Evolutionary conservation across 2,329 filamentous ascomycete genomes (phyloP), one percentile per base, ranked within the genome.

Genomic region (Botrytis deweyae): DNA sequence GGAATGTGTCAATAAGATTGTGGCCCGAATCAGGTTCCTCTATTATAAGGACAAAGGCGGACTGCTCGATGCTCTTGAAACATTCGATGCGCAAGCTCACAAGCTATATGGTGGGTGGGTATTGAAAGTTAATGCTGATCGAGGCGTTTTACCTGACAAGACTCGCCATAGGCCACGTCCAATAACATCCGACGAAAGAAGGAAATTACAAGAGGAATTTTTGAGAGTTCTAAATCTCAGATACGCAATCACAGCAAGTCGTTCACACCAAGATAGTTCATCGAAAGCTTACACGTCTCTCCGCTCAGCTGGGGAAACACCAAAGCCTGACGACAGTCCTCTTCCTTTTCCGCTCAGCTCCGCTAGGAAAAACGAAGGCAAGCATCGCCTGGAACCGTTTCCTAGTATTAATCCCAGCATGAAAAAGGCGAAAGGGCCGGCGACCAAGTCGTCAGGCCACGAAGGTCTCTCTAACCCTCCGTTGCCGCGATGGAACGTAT

Each of bases 91-190:
- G 14, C n/a, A 67, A 55, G 61, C 59, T 14, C 62, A 65, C 38
- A n/a, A 44, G 1, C n/a, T 76, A 7, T 77, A 74, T 62, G 63
- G 59, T 18, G 70, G 70, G 20, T 78, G 77, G 77, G 69, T 76
- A 2, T 33, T 72, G 9, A 78, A 78, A 52, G 72, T 74, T 3
- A 75, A 72, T 25, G 76, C 75, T 46, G 76, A 78, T 12, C 67
- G 75, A 44, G 75, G 71, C 0, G 65, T 76, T 20, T 52, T 78
- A 42, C 77, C 77, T n/a, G 59, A 72, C 25, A 68, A 36, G 36
- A 78, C 72, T 22, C 58, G 74, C 16, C 33, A 74, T 7, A 69
- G 69, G 25, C 74, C 71, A 22, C 72, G 62, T 12, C 75, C 70
- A 36, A 69, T 76, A 10, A 76, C 72, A 33, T 40, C 58, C 0